Evolutionary conservation across 2,329 filamentous ascomycete species (phyloP).

Genomic region (Fusarium sp.): DNA sequence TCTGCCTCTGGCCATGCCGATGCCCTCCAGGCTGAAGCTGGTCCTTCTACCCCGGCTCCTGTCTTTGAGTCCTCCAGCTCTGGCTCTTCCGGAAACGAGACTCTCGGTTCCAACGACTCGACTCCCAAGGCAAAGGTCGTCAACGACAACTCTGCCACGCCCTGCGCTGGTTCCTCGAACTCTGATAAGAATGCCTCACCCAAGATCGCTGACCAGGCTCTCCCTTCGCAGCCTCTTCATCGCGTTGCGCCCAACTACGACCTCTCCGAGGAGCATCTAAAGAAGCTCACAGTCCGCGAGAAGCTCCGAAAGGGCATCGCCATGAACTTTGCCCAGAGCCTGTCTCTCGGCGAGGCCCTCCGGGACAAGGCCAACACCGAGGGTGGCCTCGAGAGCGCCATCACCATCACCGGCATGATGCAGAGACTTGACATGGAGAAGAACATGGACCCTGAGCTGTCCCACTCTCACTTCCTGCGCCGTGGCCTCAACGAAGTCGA

Average conservation of each 20-base stretch:
- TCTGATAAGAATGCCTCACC: neutral
- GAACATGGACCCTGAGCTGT: conserved; percentile 14
- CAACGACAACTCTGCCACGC: neutral
- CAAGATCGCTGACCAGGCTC: neutral
- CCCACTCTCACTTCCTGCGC: neutral
- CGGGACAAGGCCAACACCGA: neutral
- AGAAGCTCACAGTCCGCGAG: conserved; percentile 23
- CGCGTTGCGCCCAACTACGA: conserved; percentile 7
- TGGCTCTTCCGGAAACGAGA: neutral
- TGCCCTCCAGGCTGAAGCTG: neutral
- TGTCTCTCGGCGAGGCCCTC: neutral
- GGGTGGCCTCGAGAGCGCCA: neutral
- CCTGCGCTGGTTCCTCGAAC: neutral
- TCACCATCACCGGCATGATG: conserved; percentile 21
- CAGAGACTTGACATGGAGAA: conserved; percentile 1
- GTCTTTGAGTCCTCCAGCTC: neutral
- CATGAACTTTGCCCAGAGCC: conserved; percentile 26
- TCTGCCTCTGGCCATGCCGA: neutral
- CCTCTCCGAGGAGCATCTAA: conserved; percentile 24
- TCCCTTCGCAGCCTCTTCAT: neutral
- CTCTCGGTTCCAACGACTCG: neutral
- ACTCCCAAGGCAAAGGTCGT: neutral
- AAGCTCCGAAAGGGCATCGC: conserved; percentile 37
- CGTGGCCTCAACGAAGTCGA: neutral
- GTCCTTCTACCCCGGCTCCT: neutral